Evolutionary conservation across 2,329 filamentous ascomycete genomes (phyloP).

Genomic region (Phaeosphaeria sp.): DNA sequence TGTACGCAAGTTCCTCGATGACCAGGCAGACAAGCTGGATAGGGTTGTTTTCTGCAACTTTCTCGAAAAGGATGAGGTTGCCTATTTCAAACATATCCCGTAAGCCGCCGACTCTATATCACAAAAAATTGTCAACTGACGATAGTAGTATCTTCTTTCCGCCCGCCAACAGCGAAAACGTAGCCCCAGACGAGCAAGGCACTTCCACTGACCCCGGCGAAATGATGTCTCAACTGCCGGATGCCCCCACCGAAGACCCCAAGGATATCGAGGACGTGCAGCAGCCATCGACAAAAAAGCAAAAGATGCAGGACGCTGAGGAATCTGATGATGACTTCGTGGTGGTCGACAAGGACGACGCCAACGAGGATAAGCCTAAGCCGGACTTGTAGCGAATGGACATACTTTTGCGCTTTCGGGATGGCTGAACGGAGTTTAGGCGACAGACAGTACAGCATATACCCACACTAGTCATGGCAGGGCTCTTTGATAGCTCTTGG

Average conservation of each 20-base stretch:
- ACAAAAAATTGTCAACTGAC: conserved; percentile 10
- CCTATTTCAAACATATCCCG: conserved; percentile 76
- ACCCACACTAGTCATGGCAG: background rate
- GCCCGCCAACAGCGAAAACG: conserved; percentile 23
- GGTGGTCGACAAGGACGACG: conserved; percentile 35
- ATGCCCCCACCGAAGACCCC: conserved; percentile 57
- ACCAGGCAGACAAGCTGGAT: conserved; percentile 62
- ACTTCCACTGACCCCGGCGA: conserved; percentile 37
- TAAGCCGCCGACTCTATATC: conserved; percentile 53
- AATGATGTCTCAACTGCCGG: conserved; percentile 54
- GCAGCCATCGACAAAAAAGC: conserved; percentile 53
- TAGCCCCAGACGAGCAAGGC: conserved; percentile 20
- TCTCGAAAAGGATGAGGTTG: conserved; percentile 74
- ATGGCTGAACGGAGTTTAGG: background rate
- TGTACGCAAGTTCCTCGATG: conserved; percentile 62
- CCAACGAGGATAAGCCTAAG: conserved; percentile 19
- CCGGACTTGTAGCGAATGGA: background rate
- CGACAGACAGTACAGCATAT: background rate
- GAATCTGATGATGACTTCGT: conserved; percentile 41
- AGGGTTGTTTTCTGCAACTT: conserved; percentile 88
- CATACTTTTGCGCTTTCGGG: background rate
- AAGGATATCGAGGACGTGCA: conserved; percentile 49
- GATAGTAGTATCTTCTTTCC: conserved; percentile 45
- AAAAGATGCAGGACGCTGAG: conserved; percentile 47
- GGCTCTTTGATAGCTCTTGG: background rate